Conservation (phyloP, 495 filamentous ascomycete species). For the Jackrogersella multiformis region DNA sequence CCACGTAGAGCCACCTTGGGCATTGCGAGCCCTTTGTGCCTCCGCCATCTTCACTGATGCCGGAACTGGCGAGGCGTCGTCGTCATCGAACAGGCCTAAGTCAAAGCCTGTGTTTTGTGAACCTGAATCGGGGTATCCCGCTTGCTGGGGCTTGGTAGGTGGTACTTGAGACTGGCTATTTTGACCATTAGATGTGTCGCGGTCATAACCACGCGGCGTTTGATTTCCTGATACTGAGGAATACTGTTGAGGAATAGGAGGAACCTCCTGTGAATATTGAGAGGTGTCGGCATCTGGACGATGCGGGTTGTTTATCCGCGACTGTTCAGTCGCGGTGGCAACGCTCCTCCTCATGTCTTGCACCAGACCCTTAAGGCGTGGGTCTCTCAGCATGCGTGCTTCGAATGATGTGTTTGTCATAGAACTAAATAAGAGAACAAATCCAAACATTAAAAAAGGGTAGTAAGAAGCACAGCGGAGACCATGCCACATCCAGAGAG, state of each 20-base stretch:
- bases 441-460: not conserved
- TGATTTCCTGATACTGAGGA: slow-evolving; percentile 5
- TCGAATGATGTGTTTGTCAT: slow-evolving; percentile 2
- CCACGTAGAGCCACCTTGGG: slow-evolving; percentile 49
- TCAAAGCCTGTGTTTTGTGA: slow-evolving; percentile 37
- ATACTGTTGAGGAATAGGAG: not conserved
- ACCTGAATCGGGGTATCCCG: not conserved
- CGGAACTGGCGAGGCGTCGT: slow-evolving; percentile 54
- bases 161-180: slow-evolving; percentile 2
- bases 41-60: slow-evolving; percentile 32
- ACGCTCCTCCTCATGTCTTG: slow-evolving; percentile 23
- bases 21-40: not conserved
- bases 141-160: not conserved
- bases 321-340: not conserved
- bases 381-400: slow-evolving; percentile 9
- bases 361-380: slow-evolving; percentile 14
- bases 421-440: slow-evolving; percentile 3
- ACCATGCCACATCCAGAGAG: slow-evolving; percentile 22
- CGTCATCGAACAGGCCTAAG: slow-evolving; percentile 44
- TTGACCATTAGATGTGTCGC: slow-evolving; percentile 1
- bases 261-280: not conserved
- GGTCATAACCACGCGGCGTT: slow-evolving; percentile 6
- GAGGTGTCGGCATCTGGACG: not conserved
- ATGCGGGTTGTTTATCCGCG: not conserved
- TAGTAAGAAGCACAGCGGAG: slow-evolving; percentile 5